Percentiles rank a stretch among this genome's conserved stretches.
Conservation (phyloP, 2,329 filamentous ascomycete genomes). For the Aureobasidium lini region DNA sequence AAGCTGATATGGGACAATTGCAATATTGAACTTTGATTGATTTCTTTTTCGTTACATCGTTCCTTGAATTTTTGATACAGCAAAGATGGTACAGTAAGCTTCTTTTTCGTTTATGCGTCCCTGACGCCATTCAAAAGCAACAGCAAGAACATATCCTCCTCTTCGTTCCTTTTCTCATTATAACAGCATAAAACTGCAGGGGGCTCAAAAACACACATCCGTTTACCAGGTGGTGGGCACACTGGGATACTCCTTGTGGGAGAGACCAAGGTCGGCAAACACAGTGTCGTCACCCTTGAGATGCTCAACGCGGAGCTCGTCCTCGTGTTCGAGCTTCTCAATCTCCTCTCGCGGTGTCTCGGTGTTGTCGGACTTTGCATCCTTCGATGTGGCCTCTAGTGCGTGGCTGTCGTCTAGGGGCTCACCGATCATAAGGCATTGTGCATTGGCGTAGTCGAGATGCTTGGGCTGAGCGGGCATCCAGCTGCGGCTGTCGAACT, state of each 20-base stretch:
- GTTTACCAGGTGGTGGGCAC: slow-evolving; percentile 54
- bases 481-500: slow-evolving; percentile 70
- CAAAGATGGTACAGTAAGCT: not conserved
- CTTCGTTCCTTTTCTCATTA: not conserved
- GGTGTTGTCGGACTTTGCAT: slow-evolving; percentile 48
- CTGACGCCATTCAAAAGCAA: not conserved
- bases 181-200: not conserved
- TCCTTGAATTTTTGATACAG: not conserved
- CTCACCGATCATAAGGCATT: slow-evolving; percentile 73
- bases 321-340: slow-evolving; percentile 67
- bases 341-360: slow-evolving; percentile 63
- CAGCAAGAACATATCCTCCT: not conserved
- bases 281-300: slow-evolving; percentile 54
- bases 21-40: not conserved
- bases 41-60: not conserved
- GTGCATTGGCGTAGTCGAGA: slow-evolving; percentile 65
- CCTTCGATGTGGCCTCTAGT: slow-evolving; percentile 48
- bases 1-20: no score
- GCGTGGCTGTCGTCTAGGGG: slow-evolving; percentile 50
- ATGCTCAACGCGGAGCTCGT: slow-evolving; percentile 58
- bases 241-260: slow-evolving; percentile 57
- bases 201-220: not conserved
- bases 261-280: slow-evolving; percentile 53
- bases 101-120: not conserved
- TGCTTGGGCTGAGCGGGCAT: slow-evolving; percentile 64